phyloP scores from a whole-genome alignment of 1,284 basidiomycete species.

The Ceratobasidium sp. region DNA sequence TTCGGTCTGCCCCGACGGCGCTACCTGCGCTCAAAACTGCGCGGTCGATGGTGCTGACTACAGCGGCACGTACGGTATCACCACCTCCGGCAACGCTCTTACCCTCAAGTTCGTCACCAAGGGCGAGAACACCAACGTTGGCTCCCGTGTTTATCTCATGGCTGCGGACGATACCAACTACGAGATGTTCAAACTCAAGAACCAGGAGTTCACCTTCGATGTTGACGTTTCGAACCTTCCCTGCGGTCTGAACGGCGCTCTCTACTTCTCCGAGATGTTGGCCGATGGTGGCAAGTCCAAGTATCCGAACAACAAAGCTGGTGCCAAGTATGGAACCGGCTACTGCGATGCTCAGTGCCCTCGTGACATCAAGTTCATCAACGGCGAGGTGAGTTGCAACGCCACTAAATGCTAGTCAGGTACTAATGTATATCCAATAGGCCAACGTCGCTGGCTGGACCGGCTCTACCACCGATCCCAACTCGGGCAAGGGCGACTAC shows the following conservation, averaged over 20 bases:
- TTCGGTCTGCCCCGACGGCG: conserved; percentile 55
- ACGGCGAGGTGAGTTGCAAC: conserved; percentile 54
- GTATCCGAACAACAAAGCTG: conserved; percentile 45
- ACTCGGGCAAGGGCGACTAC: conserved; percentile 54
- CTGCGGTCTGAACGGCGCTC: conserved; percentile 58
- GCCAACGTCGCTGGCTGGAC: conserved; percentile 45
- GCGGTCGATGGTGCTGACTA: conserved; percentile 66
- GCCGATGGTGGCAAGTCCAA: conserved; percentile 43
- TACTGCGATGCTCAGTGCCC: conserved; percentile 51
- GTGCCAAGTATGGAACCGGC: conserved; percentile 48
- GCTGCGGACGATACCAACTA: conserved; percentile 51
- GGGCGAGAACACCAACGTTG: conserved; percentile 75
- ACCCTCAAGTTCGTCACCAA: conserved; percentile 84
- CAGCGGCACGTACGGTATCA: conserved; percentile 56
- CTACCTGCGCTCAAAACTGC: conserved; percentile 58
- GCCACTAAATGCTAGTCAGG: not conserved
- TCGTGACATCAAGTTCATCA: conserved; percentile 63
- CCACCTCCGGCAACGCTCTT: conserved; percentile 55
- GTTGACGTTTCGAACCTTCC: conserved; percentile 62
- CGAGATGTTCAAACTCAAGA: conserved; percentile 59
- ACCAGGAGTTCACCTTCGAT: conserved; percentile 64
- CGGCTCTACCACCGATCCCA: conserved; percentile 40
- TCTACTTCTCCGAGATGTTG: conserved; percentile 50
- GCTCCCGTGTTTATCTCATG: conserved; percentile 63
- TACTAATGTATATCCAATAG: conserved; percentile 51